Conservation (phyloP, 2,329 filamentous ascomycete genomes). For the Xylaria sp. region DNA sequence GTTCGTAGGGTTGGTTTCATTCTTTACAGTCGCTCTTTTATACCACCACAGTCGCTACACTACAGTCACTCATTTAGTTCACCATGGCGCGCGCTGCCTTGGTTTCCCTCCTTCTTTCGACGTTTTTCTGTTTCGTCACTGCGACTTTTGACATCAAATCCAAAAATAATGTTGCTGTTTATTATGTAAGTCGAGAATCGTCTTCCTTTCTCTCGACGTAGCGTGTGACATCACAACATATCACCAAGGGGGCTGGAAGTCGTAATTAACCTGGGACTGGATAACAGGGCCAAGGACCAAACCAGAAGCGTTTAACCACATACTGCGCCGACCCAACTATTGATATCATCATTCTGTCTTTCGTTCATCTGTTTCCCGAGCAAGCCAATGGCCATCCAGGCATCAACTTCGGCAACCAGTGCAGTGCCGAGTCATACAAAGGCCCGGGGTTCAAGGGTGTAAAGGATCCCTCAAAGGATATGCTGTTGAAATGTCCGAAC, state of each 20-base stretch:
- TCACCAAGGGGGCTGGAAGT: not conserved
- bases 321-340: conserved; percentile 48
- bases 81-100: conserved; percentile 31
- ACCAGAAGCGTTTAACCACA: conserved; percentile 44
- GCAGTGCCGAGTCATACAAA: conserved; percentile 41
- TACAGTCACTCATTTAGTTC: conserved; percentile 17
- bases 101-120: conserved; percentile 23
- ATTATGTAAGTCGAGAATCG: conserved; percentile 45
- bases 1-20: not conserved
- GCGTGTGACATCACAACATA: not conserved
- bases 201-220: not conserved
- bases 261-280: not conserved
- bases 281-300: conserved; percentile 47
- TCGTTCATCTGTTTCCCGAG: conserved; percentile 49
- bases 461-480: conserved; percentile 40
- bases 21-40: conserved; percentile 20
- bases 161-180: conserved; percentile 49
- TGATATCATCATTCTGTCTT: conserved; percentile 51
- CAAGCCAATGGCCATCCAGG: conserved; percentile 50
- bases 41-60: too few species aligned
- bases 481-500: conserved; percentile 44
- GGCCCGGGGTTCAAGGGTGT: conserved; percentile 43
- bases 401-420: conserved; percentile 51
- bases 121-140: conserved; percentile 25
- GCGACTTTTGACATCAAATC: conserved; percentile 41